A percentile compares a stretch with the other conserved stretches of the same genome.
Conservation (phyloP, 345 rosid species). For the Eucalyptus lansdowneana region DNA sequence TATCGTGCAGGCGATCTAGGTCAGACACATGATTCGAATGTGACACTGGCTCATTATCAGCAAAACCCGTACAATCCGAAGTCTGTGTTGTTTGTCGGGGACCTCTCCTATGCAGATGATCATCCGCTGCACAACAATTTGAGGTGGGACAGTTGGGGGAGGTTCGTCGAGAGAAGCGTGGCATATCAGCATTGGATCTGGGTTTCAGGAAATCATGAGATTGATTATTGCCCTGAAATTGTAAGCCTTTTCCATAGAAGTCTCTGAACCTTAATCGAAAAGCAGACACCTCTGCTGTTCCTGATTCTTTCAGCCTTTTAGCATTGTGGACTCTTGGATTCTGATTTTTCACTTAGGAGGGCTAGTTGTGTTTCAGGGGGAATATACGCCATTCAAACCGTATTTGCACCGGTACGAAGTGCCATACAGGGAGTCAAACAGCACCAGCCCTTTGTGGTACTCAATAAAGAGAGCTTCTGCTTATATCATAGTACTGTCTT, state of each 20-base stretch:
- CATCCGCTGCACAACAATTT: conserved; percentile 16
- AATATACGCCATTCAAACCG: conserved; percentile 20
- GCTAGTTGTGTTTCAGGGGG: conserved; percentile 9
- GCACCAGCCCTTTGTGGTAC: conserved; percentile 31
- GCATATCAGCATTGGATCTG: conserved; percentile 45
- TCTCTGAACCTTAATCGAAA: not conserved
- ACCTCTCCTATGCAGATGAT: conserved; percentile 39
- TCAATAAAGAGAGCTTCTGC: conserved; percentile 38
- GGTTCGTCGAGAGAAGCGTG: conserved; percentile 20
- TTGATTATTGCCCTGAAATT: conserved; percentile 19
- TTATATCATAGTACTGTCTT: conserved; percentile 27
- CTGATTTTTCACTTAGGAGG: not conserved
- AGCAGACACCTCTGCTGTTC: not conserved
- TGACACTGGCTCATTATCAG: conserved; percentile 26
- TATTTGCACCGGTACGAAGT: conserved; percentile 21
- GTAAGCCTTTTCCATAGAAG: not conserved
- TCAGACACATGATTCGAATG: conserved; percentile 29
- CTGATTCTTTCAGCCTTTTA: not conserved
- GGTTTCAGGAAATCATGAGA: conserved; percentile 34
- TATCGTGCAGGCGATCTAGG: conserved; percentile 25
- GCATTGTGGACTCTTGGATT: not conserved
- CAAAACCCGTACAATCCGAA: conserved; percentile 13
- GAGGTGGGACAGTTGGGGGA: conserved; percentile 45
- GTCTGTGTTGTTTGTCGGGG: conserved; percentile 24
- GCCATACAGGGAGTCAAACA: conserved; percentile 20